Evolutionary conservation across 352 stramenopile species (phyloP).

Genomic region (Peronospora destructor): DNA sequence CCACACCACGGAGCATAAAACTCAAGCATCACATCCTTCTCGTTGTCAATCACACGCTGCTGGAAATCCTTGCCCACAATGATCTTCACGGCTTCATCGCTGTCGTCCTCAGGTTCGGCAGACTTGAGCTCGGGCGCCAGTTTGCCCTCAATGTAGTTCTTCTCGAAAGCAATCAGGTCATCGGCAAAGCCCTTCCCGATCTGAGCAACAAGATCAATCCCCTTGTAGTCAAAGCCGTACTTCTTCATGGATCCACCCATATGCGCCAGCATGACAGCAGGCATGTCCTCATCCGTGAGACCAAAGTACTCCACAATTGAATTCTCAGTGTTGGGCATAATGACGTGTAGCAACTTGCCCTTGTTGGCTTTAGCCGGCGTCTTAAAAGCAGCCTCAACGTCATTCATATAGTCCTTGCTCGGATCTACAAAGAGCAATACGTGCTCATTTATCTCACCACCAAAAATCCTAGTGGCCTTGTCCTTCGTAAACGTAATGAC

Average conservation of each 20-base stretch:
- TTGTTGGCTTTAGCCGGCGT: slow-evolving; percentile 63
- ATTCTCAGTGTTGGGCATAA: slow-evolving; percentile 82
- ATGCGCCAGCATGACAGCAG: slow-evolving; percentile 84
- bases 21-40: slow-evolving; percentile 89
- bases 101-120: slow-evolving; percentile 84
- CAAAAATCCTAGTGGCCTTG: slow-evolving; percentile 88
- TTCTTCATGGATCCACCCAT: slow-evolving; percentile 92
- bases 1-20: slow-evolving; percentile 90
- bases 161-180: slow-evolving; percentile 70
- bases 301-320: slow-evolving; percentile 93
- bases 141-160: slow-evolving; percentile 79
- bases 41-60: slow-evolving; percentile 79
- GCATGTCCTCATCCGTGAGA: slow-evolving; percentile 80
- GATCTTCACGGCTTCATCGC: slow-evolving; percentile 85
- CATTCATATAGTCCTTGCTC: slow-evolving; percentile 55
- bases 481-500: slow-evolving; percentile 88
- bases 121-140: slow-evolving; percentile 90
- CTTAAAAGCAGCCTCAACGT: slow-evolving; percentile 54
- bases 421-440: slow-evolving; percentile 82
- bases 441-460: slow-evolving; percentile 80
- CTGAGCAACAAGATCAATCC: slow-evolving; percentile 67
- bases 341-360: slow-evolving; percentile 87
- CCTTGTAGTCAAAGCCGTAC: slow-evolving; percentile 77
- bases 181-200: slow-evolving; percentile 38
- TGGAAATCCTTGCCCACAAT: slow-evolving; percentile 90